Base-by-base conservation (phyloP, 352 stramenopile genomes). In the Paralagenidium karlingii region DNA sequence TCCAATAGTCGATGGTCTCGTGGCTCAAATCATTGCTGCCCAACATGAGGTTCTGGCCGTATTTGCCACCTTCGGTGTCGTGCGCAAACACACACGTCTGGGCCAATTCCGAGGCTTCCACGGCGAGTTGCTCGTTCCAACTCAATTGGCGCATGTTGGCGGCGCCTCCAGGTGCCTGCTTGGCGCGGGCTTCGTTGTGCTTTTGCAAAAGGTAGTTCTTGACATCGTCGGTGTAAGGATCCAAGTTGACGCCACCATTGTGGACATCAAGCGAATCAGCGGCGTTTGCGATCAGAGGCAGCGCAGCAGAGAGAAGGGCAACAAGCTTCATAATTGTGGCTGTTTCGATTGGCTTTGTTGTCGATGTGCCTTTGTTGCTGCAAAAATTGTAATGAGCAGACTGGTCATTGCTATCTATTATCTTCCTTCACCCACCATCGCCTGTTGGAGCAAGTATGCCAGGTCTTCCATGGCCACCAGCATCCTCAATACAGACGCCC, bases 1-100 rank as follows among this genome's bases (percentile, higher is more conserved):
- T 63, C 57, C 57, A 66, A 19, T 28, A 40, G 20, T 50, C 46
- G 25, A 63, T 38, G 19, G 44, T 53, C 15, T 25, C 8, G 32
- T 53, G 51, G 49, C 60, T 46, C 24, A 60, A 41, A 13, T 31
- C 15, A 8, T 26, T 22, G 31, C 45, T 42, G 32, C 57, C 57
- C 43, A 57, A 58, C 52, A 66, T 60, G 29, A 66, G 53, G 33
- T 66, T 66, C 37, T 66, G 57, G 2, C 57, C 49, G 40, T 66
- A 66, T 21, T 51, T 43, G 34, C 61, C 61, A 40, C 50, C 51
- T 31, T 66, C 57, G 15, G 57, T 66, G 42, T 55, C 46, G 46
- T 66, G 57, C 13, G 48, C 49, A 40, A 66, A 66, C 15, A 60
- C 45, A 24, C 57, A 66, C 24, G 49, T 63, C 34, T 66, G 40